These are phyloP conservation scores for Platanthera guangdongensis DNA, from an alignment of 106 monocot genomes.

Conservation along the genomic window DNA sequence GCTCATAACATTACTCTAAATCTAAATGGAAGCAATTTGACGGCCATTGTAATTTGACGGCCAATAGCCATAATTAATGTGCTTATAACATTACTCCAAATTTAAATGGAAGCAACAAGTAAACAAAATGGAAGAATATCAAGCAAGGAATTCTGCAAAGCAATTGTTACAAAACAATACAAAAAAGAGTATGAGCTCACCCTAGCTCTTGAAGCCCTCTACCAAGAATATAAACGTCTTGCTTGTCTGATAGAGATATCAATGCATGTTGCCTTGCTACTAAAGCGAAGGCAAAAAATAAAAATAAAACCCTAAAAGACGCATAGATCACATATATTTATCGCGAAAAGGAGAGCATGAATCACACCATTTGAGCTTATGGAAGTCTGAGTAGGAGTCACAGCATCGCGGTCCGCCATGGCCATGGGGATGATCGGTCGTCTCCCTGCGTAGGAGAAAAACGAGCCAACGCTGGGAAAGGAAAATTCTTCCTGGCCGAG, in stretches of 20 bases:
- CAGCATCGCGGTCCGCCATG: background rate
- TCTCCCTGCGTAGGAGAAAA: background rate
- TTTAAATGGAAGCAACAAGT: background rate
- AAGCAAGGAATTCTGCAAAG: background rate
- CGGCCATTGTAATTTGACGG: too few relatives aligned
- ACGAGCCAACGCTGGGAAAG: background rate
- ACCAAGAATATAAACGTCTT: conserved; percentile 58
- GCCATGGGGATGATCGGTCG: background rate
- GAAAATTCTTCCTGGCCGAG: background rate
- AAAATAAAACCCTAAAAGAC: background rate
- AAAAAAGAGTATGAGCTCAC: conserved; percentile 18
- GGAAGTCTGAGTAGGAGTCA: background rate
- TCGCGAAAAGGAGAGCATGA: background rate
- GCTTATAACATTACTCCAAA: too few relatives aligned
- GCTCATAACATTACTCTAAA: too few relatives aligned
- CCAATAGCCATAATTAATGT: too few relatives aligned
- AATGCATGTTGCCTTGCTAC: conserved; percentile 71
- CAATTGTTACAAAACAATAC: background rate
- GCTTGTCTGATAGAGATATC: conserved; percentile 88
- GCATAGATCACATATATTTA: background rate
- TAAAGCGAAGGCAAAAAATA: background rate
- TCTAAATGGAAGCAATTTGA: too few relatives aligned
- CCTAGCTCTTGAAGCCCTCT: conserved; percentile 83
- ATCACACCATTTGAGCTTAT: background rate
- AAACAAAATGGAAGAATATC: background rate